phyloP scores from a whole-genome alignment of 1,284 basidiomycete genomes.

The Meira nashicola region DNA sequence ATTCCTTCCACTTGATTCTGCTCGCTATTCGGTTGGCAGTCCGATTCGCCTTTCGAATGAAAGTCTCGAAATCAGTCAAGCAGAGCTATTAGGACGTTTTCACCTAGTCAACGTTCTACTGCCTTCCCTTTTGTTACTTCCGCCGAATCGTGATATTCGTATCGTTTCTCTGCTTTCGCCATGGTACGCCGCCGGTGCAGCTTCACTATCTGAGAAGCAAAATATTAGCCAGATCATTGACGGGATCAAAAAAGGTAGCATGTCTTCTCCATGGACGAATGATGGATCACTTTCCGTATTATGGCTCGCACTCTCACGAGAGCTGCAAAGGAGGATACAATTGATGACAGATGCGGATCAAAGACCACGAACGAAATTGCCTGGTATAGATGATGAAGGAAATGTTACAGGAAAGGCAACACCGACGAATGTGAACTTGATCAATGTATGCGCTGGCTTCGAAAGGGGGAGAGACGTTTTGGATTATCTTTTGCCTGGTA shows the following conservation, averaged over 20 bases:
- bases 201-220: neutral
- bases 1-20: slow-evolving; percentile 18
- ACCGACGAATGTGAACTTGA: slow-evolving; percentile 27
- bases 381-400: slow-evolving; percentile 27
- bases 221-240: neutral
- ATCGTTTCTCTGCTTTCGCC: slow-evolving; percentile 39
- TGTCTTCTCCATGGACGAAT: slow-evolving; percentile 15
- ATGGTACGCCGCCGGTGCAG: slow-evolving; percentile 37
- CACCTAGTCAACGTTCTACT: slow-evolving; percentile 43
- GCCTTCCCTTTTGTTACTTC: slow-evolving; percentile 32
- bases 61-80: slow-evolving; percentile 3
- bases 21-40: slow-evolving; percentile 11
- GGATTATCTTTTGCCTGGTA: slow-evolving; percentile 7
- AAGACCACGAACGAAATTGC: slow-evolving; percentile 29
- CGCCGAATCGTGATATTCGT: slow-evolving; percentile 37
- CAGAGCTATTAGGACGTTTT: slow-evolving; percentile 33
- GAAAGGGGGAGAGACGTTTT: slow-evolving; percentile 29
- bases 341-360: slow-evolving; percentile 38
- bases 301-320: slow-evolving; percentile 30
- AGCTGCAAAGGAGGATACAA: slow-evolving; percentile 39
- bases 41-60: neutral
- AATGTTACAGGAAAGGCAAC: neutral
- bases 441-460: slow-evolving; percentile 48
- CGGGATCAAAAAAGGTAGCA: neutral
- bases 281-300: slow-evolving; percentile 27